These are phyloP conservation scores for Tolypocladium guangdongense DNA, from an alignment of 2,329 filamentous ascomycete species.

Conservation along the genomic window DNA sequence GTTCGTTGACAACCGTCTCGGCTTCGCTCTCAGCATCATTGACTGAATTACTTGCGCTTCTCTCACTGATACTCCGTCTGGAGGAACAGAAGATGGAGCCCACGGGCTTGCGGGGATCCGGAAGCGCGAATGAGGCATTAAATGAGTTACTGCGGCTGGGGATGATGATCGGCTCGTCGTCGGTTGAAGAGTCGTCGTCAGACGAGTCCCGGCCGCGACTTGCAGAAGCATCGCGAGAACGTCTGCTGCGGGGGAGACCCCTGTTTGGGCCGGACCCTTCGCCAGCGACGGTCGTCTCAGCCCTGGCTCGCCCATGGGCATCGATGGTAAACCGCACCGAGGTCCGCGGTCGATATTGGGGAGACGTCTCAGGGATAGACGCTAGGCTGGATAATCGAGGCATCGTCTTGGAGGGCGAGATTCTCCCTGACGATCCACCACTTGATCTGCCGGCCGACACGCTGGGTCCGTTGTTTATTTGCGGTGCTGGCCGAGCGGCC, in stretches of 20 bases:
- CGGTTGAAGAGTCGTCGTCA: conserved; percentile 45
- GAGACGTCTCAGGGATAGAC: conserved; percentile 45
- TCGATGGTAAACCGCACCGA: conserved; percentile 55
- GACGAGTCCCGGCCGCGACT: conserved; percentile 33
- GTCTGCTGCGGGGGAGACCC: conserved; percentile 16
- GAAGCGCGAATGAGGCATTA: conserved; percentile 42
- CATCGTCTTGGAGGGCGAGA: conserved; percentile 42
- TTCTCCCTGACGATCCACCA: conserved; percentile 32
- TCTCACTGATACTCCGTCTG: conserved; percentile 37
- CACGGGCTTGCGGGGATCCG: conserved; percentile 39
- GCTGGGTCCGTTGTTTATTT: conserved; percentile 18
- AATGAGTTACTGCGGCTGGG: conserved; percentile 48
- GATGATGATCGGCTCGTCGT: conserved; percentile 55
- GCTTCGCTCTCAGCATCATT: conserved; percentile 44
- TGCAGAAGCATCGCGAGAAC: conserved; percentile 16
- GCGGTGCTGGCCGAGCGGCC: conserved; percentile 25
- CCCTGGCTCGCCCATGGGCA: conserved; percentile 46
- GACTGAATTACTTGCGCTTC: conserved; percentile 29
- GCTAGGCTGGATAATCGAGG: conserved; percentile 39
- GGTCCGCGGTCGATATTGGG: conserved; percentile 34
- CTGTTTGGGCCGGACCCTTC: conserved; percentile 17
- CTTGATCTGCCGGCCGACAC: conserved; percentile 22
- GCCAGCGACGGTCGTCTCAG: conserved; percentile 37
- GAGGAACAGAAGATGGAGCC: conserved; percentile 36
- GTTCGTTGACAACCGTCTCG: conserved; percentile 44